Percentiles rank a stretch among this genome's conserved stretches.
These are phyloP conservation scores for Penicillium coprophilum DNA, from an alignment of 495 filamentous ascomycete genomes.

Conservation along the genomic window DNA sequence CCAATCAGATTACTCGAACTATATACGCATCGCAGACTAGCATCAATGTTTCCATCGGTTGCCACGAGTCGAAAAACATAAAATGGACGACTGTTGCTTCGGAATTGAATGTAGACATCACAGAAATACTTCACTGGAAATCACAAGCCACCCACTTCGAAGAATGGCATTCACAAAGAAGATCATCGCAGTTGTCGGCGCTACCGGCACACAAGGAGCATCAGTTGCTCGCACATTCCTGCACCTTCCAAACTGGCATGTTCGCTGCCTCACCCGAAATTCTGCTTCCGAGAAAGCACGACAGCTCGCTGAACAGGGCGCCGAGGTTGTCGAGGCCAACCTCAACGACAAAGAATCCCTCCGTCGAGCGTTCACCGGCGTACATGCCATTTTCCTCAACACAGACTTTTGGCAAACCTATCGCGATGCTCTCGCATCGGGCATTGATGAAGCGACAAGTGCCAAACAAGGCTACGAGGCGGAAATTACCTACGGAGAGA, in stretches of 20 bases:
- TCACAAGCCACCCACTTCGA: too few relatives aligned
- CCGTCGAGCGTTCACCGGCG: slow-evolving; percentile 44
- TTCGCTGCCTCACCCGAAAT: slow-evolving; percentile 46
- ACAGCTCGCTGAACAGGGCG: slow-evolving; percentile 40
- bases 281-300: slow-evolving; percentile 41
- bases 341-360: slow-evolving; percentile 45
- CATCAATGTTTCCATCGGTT: too few relatives aligned
- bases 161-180: slow-evolving; percentile 10
- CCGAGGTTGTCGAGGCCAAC: slow-evolving; percentile 49
- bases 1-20: slow-evolving; percentile 18
- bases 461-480: slow-evolving; percentile 47
- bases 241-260: slow-evolving; percentile 34
- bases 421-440: slow-evolving; percentile 13
- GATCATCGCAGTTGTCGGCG: slow-evolving; percentile 32
- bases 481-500: slow-evolving; percentile 50
- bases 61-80: too few relatives aligned
- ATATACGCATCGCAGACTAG: background rate
- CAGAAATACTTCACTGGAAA: too few relatives aligned
- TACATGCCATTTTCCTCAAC: slow-evolving; percentile 51
- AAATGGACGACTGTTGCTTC: too few relatives aligned
- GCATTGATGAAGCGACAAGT: slow-evolving; percentile 19
- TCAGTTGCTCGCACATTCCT: slow-evolving; percentile 45
- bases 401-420: slow-evolving; percentile 52
- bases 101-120: too few relatives aligned
- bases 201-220: slow-evolving; percentile 50